A percentile compares a stretch with the other conserved stretches of the same genome.
phyloP scores from a whole-genome alignment of 2,329 filamentous ascomycete genomes.

The Aspergillus sp. region DNA sequence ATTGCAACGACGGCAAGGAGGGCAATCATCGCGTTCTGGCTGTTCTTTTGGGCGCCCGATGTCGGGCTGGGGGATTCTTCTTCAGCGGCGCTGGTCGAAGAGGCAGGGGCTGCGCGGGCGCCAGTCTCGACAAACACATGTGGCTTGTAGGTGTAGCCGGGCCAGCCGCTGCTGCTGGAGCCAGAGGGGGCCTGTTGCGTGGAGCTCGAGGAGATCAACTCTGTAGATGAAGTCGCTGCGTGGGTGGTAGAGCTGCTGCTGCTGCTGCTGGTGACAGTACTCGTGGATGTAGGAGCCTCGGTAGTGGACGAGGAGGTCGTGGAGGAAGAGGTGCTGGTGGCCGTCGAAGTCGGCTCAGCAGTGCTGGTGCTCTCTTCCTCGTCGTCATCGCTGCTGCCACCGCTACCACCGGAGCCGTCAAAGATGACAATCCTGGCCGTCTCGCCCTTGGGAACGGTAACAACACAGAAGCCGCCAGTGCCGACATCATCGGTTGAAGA shows the following conservation, averaged over 20 bases:
- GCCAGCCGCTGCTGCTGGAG: slow-evolving; percentile 10
- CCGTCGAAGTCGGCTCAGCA: slow-evolving; percentile 15
- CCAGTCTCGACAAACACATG: slow-evolving; percentile 16
- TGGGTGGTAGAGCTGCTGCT: slow-evolving; percentile 12
- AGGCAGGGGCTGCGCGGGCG: slow-evolving; percentile 6
- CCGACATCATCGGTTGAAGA: slow-evolving; percentile 62
- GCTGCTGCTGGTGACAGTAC: slow-evolving; percentile 10
- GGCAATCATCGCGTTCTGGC: slow-evolving; percentile 20
- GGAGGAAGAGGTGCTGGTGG: slow-evolving; percentile 6
- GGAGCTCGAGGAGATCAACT: background rate
- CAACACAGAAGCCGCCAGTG: slow-evolving; percentile 71
- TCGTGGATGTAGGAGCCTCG: slow-evolving; percentile 12
- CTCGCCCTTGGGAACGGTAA: slow-evolving; percentile 67
- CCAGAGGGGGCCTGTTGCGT: slow-evolving; percentile 7
- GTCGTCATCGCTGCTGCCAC: slow-evolving; percentile 14
- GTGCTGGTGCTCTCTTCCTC: slow-evolving; percentile 7
- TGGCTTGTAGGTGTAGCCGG: slow-evolving; percentile 15
- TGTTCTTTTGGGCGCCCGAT: slow-evolving; percentile 21
- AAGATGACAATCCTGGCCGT: slow-evolving; percentile 68
- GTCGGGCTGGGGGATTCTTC: slow-evolving; percentile 21
- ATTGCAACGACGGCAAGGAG: slow-evolving; percentile 26
- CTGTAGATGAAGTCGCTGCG: slow-evolving; percentile 11
- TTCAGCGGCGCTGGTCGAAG: slow-evolving; percentile 11
- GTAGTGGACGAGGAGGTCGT: slow-evolving; percentile 14
- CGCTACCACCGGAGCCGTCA: slow-evolving; percentile 31